These are phyloP conservation scores for Rhizopogon vesiculosus DNA, from an alignment of 768 basidiomycete species.

Conservation along the genomic window DNA sequence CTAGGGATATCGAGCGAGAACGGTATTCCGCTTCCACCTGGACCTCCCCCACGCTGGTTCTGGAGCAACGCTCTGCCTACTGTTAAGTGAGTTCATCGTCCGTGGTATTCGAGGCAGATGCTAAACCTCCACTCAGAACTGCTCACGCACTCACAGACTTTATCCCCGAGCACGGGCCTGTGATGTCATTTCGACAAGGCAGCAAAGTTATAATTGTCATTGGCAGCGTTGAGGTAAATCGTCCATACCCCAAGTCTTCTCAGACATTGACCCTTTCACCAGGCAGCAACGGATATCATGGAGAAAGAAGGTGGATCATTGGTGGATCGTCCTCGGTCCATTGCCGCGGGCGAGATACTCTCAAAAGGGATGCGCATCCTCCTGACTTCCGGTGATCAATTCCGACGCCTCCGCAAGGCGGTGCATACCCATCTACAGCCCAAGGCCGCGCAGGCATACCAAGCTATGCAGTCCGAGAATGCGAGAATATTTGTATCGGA, in stretches of 20 bases:
- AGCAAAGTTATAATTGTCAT: conserved; percentile 11
- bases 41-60: conserved; percentile 13
- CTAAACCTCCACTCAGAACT: conserved; percentile 1
- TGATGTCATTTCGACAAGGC: conserved; percentile 50
- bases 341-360: conserved; percentile 50
- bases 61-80: conserved; percentile 12
- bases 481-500: conserved; percentile 14
- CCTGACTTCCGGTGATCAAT: conserved; percentile 45
- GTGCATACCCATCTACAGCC: conserved; percentile 51
- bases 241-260: conserved; percentile 17
- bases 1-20: neutral
- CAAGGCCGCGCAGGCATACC: conserved; percentile 40
- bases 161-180: conserved; percentile 51
- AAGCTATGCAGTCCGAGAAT: conserved; percentile 36
- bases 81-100: neutral
- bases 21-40: conserved; percentile 12
- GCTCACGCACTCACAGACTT: conserved; percentile 37
- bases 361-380: conserved; percentile 52
- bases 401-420: conserved; percentile 51
- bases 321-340: conserved; percentile 43
- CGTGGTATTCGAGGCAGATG: neutral
- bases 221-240: conserved; percentile 13
- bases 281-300: conserved; percentile 55
- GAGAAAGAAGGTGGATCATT: conserved; percentile 50
- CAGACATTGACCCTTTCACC: conserved; percentile 41